A percentile compares a stretch with the other conserved stretches of the same genome.
phyloP scores from a whole-genome alignment of 352 stramenopile genomes.

The Pythium phragmiticola region DNA sequence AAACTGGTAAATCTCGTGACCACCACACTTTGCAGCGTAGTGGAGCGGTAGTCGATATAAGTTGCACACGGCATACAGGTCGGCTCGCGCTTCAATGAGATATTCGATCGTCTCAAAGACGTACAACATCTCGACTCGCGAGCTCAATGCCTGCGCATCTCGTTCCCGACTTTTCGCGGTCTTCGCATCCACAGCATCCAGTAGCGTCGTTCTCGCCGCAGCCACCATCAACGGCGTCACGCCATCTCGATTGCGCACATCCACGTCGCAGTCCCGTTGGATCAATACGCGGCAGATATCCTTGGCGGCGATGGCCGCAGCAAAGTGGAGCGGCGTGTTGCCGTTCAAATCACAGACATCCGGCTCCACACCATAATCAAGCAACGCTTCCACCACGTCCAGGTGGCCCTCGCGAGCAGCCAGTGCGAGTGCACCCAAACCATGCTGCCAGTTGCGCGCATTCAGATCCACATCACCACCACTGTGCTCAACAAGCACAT shows the following conservation, averaged over 20 bases:
- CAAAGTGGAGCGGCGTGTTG: slow-evolving; percentile 81
- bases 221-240: slow-evolving; percentile 84
- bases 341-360: slow-evolving; percentile 65
- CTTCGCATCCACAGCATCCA: slow-evolving; percentile 20
- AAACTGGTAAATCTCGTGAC: slow-evolving; percentile 54
- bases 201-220: slow-evolving; percentile 30
- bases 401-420: slow-evolving; percentile 62
- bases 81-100: slow-evolving; percentile 59
- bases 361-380: slow-evolving; percentile 76
- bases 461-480: slow-evolving; percentile 68
- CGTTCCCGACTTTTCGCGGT: slow-evolving; percentile 5
- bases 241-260: slow-evolving; percentile 66
- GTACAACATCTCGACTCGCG: slow-evolving; percentile 47
- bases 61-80: slow-evolving; percentile 62
- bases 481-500: slow-evolving; percentile 70
- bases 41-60: slow-evolving; percentile 73
- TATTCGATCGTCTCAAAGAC: slow-evolving; percentile 73
- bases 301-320: slow-evolving; percentile 57
- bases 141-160: slow-evolving; percentile 20
- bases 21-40: slow-evolving; percentile 69
- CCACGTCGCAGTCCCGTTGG: slow-evolving; percentile 64
- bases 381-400: slow-evolving; percentile 75
- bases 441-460: slow-evolving; percentile 76
- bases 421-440: slow-evolving; percentile 72
- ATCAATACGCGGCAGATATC: slow-evolving; percentile 68